Evolutionary conservation across 805 yeast species (phyloP).

Genomic region (Saturnispora besseyi): DNA sequence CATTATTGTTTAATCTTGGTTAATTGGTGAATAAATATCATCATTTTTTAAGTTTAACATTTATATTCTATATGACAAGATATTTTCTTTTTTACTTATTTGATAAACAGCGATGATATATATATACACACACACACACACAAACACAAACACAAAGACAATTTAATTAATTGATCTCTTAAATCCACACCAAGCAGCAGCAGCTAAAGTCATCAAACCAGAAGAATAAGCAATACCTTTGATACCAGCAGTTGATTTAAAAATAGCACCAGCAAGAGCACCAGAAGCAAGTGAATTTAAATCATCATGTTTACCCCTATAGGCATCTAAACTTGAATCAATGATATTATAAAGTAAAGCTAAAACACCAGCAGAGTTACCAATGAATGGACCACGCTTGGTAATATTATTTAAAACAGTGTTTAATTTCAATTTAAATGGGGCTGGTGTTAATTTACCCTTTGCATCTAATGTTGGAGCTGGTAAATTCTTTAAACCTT

Average conservation of each 20-base stretch:
- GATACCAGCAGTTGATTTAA: constrained; percentile 75
- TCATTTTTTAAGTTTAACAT: constrained; percentile 3
- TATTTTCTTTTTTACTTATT: not conserved
- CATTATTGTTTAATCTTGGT: constrained; percentile 46
- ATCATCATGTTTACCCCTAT: constrained; percentile 86
- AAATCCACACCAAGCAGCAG: constrained; percentile 86
- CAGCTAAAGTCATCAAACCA: constrained; percentile 77
- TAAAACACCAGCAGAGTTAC: constrained; percentile 90
- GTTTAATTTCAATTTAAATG: constrained; percentile 77
- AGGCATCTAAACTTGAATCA: constrained; percentile 66
- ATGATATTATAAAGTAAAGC: constrained; percentile 83
- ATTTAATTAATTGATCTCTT: constrained; percentile 34
- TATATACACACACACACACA: not conserved
- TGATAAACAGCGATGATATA: not conserved
- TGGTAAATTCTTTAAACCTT: constrained; percentile 75
- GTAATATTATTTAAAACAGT: constrained; percentile 88
- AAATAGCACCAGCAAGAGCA: constrained; percentile 84
- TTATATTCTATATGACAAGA: constrained; percentile 2
- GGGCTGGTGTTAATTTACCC: constrained; percentile 40
- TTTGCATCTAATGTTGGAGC: constrained; percentile 47
- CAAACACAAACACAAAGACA: not conserved
- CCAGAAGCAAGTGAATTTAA: constrained; percentile 81
- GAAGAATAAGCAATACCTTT: constrained; percentile 85
- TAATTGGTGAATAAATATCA: constrained; percentile 14
- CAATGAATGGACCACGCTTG: constrained; percentile 91